These are phyloP conservation scores for Pyrenopolyporus hunteri DNA, from an alignment of 495 filamentous ascomycete species.

Conservation along the genomic window DNA sequence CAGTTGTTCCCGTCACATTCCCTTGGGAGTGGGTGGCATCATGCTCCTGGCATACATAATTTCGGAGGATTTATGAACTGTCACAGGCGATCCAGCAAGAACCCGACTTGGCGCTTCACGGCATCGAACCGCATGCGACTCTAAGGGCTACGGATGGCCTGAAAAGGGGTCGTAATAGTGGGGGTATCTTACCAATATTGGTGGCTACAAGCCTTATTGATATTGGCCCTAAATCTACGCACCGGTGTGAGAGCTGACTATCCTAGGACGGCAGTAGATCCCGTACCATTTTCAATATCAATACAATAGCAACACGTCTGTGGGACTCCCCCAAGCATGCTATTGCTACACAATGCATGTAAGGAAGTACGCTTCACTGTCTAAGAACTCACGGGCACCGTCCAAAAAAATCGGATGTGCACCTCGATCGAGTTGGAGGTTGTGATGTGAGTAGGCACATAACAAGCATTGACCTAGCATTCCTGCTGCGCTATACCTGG, in stretches of 20 bases:
- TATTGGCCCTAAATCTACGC: slow-evolving; percentile 3
- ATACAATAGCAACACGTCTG: slow-evolving; percentile 17
- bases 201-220: slow-evolving; percentile 31
- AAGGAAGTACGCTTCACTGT: background rate
- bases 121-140: background rate
- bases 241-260: background rate
- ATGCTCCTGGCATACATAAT: slow-evolving; percentile 4
- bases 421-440: background rate
- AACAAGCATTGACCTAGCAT: too few relatives aligned
- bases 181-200: too few relatives aligned
- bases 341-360: background rate
- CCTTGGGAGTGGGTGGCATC: slow-evolving; percentile 10
- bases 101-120: slow-evolving; percentile 26
- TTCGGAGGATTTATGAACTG: slow-evolving; percentile 16
- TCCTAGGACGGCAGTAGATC: background rate
- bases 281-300: slow-evolving; percentile 11
- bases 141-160: too few relatives aligned
- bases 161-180: too few relatives aligned
- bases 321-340: background rate
- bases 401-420: slow-evolving; percentile 24
- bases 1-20: slow-evolving; percentile 1
- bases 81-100: slow-evolving; percentile 24
- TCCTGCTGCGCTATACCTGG: too few relatives aligned
- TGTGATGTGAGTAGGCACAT: background rate
- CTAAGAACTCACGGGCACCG: slow-evolving; percentile 20